A percentile compares a stretch with the other conserved stretches of the same genome.
phyloP scores from a whole-genome alignment of 192 early-diverging fungal species.

The Geosiphon pyriformis region DNA sequence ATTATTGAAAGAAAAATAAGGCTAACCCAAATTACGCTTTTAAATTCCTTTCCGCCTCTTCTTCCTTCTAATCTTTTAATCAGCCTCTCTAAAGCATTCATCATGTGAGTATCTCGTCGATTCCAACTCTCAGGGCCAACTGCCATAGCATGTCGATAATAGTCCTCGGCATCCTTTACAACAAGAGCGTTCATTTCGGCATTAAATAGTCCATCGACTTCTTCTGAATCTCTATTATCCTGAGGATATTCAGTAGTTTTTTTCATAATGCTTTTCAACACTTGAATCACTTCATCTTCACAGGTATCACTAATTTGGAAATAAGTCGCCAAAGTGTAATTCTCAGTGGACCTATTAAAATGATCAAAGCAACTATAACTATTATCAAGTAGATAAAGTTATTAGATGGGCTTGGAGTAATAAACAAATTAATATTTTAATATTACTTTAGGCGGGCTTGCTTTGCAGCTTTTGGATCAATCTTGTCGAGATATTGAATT shows the following conservation, averaged over 20 bases:
- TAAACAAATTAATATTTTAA: not conserved
- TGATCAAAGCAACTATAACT: slow-evolving; percentile 10
- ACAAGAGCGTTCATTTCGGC: slow-evolving; percentile 12
- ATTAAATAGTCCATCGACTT: slow-evolving; percentile 1
- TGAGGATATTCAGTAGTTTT: not conserved
- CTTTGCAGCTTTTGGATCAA: not conserved
- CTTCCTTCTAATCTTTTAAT: not conserved
- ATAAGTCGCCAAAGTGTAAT: not conserved
- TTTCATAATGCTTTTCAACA: not conserved
- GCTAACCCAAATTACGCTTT: slow-evolving; percentile 10
- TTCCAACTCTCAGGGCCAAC: slow-evolving; percentile 2
- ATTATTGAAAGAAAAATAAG: not conserved
- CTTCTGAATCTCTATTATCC: not conserved
- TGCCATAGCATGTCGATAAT: not conserved
- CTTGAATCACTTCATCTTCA: slow-evolving; percentile 11
- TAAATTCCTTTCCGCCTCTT: not conserved
- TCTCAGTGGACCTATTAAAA: not conserved
- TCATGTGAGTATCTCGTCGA: slow-evolving; percentile 8
- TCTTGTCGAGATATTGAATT: not conserved
- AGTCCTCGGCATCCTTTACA: slow-evolving; percentile 3
- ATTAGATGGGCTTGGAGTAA: no score
- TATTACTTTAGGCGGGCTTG: not conserved
- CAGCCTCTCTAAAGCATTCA: not conserved
- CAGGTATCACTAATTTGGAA: not conserved
- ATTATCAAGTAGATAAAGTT: not conserved